These are phyloP conservation scores for Hydnomerulius pinastri DNA, from an alignment of 768 basidiomycete genomes.

Conservation along the genomic window DNA sequence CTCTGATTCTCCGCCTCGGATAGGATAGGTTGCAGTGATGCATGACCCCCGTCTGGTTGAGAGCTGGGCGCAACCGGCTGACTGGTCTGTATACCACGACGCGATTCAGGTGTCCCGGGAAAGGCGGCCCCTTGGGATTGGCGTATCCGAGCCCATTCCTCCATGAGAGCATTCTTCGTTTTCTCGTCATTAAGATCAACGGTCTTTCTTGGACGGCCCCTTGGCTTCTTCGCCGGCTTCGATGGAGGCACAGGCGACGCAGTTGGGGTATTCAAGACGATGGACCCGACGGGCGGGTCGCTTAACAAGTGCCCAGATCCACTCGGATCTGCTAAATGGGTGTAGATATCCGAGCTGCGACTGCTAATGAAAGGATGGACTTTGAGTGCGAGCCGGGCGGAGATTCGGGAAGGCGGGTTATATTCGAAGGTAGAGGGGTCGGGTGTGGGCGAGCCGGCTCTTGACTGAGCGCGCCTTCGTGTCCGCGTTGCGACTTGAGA, in stretches of 20 bases:
- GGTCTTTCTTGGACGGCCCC: conserved; percentile 16
- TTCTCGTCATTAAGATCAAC: conserved; percentile 21
- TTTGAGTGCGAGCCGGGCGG: conserved; percentile 24
- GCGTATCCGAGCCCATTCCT: conserved; percentile 33
- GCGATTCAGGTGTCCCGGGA: conserved; percentile 8
- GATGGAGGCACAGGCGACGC: neutral
- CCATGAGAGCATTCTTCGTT: conserved; percentile 25
- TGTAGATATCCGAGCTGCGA: conserved; percentile 30
- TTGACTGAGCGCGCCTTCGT: conserved; percentile 18
- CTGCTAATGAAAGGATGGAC: conserved; percentile 13
- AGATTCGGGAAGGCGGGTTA: conserved; percentile 12
- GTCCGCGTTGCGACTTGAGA: conserved; percentile 11
- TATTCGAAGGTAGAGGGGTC: conserved; percentile 3
- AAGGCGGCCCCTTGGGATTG: conserved; percentile 25
- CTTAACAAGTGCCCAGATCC: conserved; percentile 9
- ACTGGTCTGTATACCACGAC: neutral
- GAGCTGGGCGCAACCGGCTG: neutral
- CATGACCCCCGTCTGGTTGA: neutral
- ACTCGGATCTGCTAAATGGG: conserved; percentile 26
- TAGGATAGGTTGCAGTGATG: neutral
- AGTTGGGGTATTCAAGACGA: conserved; percentile 1
- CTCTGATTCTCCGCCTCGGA: neutral
- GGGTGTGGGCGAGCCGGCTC: conserved; percentile 14
- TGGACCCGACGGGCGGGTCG: conserved; percentile 4
- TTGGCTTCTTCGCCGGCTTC: conserved; percentile 9